A percentile compares a stretch with the other conserved stretches of the same genome.
These are phyloP conservation scores for Sporisorium reilianum DNA, from an alignment of 1,284 basidiomycete genomes.

Conservation along the genomic window DNA sequence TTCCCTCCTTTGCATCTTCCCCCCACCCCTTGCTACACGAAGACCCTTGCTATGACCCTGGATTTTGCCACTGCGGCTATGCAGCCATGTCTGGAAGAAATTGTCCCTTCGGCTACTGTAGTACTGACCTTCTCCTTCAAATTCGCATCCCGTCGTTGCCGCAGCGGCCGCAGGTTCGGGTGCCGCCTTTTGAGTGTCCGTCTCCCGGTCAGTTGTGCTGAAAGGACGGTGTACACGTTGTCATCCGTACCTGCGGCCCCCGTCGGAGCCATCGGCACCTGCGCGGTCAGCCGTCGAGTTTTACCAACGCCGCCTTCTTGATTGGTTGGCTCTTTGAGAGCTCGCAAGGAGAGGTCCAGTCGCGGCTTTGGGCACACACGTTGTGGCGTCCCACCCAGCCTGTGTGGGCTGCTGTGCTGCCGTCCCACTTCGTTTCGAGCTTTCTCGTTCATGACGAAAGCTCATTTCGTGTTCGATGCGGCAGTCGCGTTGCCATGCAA, in stretches of 20 bases:
- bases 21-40: neutral
- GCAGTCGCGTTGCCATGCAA: neutral
- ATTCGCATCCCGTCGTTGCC: conserved; percentile 1
- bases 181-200: neutral
- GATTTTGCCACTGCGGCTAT: conserved; percentile 1
- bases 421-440: neutral
- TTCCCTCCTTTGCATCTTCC: conserved; percentile 2
- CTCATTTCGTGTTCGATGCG: neutral
- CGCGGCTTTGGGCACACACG: conserved; percentile 2
- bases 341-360: neutral
- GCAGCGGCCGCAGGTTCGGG: neutral
- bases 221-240: conserved; percentile 20
- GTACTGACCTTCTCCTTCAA: neutral
- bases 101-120: neutral
- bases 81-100: neutral
- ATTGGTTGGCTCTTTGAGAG: conserved; percentile 7
- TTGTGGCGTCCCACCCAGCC: neutral
- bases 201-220: neutral
- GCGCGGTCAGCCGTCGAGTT: neutral
- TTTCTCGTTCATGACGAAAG: no score
- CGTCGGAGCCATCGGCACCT: neutral
- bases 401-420: neutral
- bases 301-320: conserved; percentile 10
- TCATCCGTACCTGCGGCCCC: conserved; percentile 9
- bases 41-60: neutral